phyloP scores from a whole-genome alignment of 768 basidiomycete species.

The Xanthoconium purpureum region DNA sequence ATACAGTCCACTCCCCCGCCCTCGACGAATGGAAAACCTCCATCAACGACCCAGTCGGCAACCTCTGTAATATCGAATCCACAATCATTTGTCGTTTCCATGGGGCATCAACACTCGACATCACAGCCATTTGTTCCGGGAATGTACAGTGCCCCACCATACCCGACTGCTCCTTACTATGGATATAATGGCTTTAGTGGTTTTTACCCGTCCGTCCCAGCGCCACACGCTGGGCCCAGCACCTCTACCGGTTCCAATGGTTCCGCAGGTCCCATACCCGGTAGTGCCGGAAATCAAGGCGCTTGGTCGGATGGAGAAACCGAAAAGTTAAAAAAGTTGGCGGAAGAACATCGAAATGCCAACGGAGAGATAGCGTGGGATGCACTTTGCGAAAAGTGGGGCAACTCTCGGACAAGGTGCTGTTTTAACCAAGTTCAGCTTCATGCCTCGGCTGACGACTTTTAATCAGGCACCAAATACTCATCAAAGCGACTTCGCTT shows the following conservation, averaged over 20 bases:
- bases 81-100: slow-evolving; percentile 68
- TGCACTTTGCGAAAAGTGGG: slow-evolving; percentile 71
- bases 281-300: slow-evolving; percentile 54
- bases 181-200: slow-evolving; percentile 42
- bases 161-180: slow-evolving; percentile 65
- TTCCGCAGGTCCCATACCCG: slow-evolving; percentile 14
- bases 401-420: slow-evolving; percentile 68
- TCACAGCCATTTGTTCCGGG: slow-evolving; percentile 42
- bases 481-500: slow-evolving; percentile 76
- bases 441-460: slow-evolving; percentile 3
- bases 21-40: slow-evolving; percentile 32
- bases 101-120: slow-evolving; percentile 52
- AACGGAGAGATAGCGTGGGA: slow-evolving; percentile 70
- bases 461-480: slow-evolving; percentile 66
- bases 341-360: slow-evolving; percentile 59
- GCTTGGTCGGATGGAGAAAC: slow-evolving; percentile 80
- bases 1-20: slow-evolving; percentile 37
- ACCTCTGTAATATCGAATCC: slow-evolving; percentile 64
- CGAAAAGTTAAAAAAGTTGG: slow-evolving; percentile 61
- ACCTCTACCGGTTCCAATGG: slow-evolving; percentile 27
- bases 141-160: slow-evolving; percentile 37
- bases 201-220: slow-evolving; percentile 31
- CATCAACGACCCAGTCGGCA: slow-evolving; percentile 33
- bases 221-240: slow-evolving; percentile 24
- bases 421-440: slow-evolving; percentile 13